Evolutionary conservation across 768 basidiomycete species (phyloP), one percentile per base, ranked within the genome.

Genomic region (Solioccasus polychromus): DNA sequence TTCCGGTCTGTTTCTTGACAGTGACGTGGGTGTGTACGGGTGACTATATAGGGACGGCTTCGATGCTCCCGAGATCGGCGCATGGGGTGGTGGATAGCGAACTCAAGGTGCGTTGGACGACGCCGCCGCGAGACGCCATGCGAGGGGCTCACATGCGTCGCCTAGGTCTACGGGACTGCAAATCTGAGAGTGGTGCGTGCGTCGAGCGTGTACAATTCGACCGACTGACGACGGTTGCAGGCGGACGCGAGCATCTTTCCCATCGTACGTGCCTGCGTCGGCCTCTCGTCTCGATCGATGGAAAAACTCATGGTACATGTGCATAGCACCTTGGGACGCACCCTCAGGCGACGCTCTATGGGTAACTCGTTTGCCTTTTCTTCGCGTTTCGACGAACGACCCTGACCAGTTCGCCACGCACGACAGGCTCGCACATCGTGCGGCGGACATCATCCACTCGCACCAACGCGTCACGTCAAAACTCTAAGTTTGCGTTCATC

Each of bases 321-420:
- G n/a, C n/a, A n/a, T n/a, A 58, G 51, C 53, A 52, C n/a, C n/a
- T 51, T 18, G 53, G 50, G 18, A 48, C 43, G 1, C 50, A 49
- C 34, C 57, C 58, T 10, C 55, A 60, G 26, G 47, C 47, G 22
- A 58, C 43, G 23, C 55, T 60, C 29, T 60, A 54, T 23, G 49
- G 36, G 52, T 44, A 35, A 29, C n/a, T 23, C 8, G 23, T 25
- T 41, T 22, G 44, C 31, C 23, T 31, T 18, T 15, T n/a, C n/a
- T n/a, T n/a, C n/a, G n/a, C n/a, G n/a, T n/a, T n/a, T n/a, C n/a
- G n/a, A n/a, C n/a, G n/a, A n/a, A n/a, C n/a, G n/a, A n/a, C n/a
- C n/a, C n/a, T n/a, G n/a, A n/a, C n/a, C 20, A 9, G 28, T 19
- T 6, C 9, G 34, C 14, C 26, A n/a, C 3, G 26, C 30, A 15